Evolutionary conservation across 768 basidiomycete genomes (phyloP).

Genomic region (Naganishia onofrii): DNA sequence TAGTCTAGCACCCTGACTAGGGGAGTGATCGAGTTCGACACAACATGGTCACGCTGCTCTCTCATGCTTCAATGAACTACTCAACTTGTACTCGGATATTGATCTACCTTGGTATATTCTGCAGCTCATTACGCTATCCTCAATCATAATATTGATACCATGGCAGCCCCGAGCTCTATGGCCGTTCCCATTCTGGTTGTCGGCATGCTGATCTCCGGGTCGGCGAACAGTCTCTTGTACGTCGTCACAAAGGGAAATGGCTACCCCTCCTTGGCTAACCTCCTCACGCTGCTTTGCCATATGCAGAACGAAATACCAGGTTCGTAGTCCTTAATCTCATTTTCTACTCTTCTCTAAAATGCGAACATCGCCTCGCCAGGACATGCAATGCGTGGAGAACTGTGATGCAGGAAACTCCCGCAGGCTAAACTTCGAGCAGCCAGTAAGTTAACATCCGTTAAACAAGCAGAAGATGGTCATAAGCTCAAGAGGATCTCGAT

Average conservation of each 20-base stretch:
- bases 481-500: too few relatives aligned
- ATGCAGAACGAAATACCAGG: constrained; percentile 40
- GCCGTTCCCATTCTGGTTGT: constrained; percentile 63
- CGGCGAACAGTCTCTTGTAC: constrained; percentile 52
- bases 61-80: too few relatives aligned
- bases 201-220: constrained; percentile 75
- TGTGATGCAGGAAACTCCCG: constrained; percentile 66
- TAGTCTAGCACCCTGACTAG: too few relatives aligned
- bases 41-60: too few relatives aligned
- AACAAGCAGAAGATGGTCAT: background rate
- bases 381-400: constrained; percentile 98
- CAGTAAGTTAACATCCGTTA: constrained; percentile 62
- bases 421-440: constrained; percentile 83
- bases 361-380: constrained; percentile 48
- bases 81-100: too few relatives aligned
- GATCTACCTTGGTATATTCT: background rate
- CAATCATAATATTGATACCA: background rate
- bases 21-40: too few relatives aligned
- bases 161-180: constrained; percentile 9
- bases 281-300: constrained; percentile 52
- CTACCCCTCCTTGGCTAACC: constrained; percentile 73
- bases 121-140: background rate
- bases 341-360: too few relatives aligned
- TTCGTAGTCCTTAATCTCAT: too few relatives aligned
- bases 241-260: constrained; percentile 28